Evolutionary conservation across 2,329 filamentous ascomycete genomes (phyloP), one percentile per base, ranked within the genome.

Genomic region (Aureobasidium sp.): DNA sequence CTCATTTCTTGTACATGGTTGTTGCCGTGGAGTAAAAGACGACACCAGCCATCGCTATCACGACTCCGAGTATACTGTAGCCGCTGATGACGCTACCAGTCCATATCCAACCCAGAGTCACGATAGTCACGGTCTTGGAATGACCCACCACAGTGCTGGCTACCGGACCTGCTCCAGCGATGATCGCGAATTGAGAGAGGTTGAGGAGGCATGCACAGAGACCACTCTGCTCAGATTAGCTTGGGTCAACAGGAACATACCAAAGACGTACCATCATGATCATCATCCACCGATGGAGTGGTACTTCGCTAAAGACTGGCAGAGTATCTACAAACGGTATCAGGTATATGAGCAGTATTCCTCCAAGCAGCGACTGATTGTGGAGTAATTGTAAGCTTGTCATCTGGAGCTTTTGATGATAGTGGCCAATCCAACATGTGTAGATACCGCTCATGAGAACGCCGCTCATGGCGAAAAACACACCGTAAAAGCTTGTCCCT

Each of bases 301-400:
- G 76, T 1, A 85, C 79, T 33, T 79, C 75, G 14, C 70, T 73
- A 79, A 82, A 84, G 12, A 77, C 76, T 2, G 85, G 85, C 67
- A 87, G 83, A 17, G 78, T 81, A 67, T 89, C 86, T 22, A 84
- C 75, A 67, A 87, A 86, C 0, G 85, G 85, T 64, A 88, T 86
- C 39, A 82, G 79, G 67, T 87, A 87, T 31, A 88, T 78, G 58
- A 89, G 78, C 65, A 88, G 71, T 63, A 86, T 78, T 1, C 82
- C 81, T 24, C 84, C 83, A 2, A 87, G 75, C 1, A 85, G 85
- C 1, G 85, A 83, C 72, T 88, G 85, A 72, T 87, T 88, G 74
- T 84, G 83, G 12, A 89, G 78, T 35, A 89, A 75, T 74, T 89
- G 86, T 81, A 87, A 85, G 72, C 84, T 87, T 66, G 80, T 82